Base-by-base conservation (phyloP, 2,329 filamentous ascomycete genomes). In the Ophiognomonia clavigignenti-juglandacearum region DNA sequence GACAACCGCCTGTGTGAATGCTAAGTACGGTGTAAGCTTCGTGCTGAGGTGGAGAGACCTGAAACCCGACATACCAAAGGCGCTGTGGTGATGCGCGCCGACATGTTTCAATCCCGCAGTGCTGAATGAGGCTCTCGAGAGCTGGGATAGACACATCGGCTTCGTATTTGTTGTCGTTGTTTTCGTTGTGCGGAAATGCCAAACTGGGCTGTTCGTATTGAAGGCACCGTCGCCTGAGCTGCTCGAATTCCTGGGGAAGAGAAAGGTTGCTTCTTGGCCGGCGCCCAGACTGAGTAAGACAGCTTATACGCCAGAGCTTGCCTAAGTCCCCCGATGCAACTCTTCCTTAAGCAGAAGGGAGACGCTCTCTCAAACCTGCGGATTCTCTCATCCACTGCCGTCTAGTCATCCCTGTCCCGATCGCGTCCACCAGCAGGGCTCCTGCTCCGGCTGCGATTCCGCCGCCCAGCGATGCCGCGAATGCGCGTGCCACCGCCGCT, bases 391-490 rank as follows among this genome's bases (percentile, higher is more conserved):
- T 10, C 24, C 6, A 10, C 24, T 26, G 6, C 6, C 27, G 34
- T 43, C 22, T 37, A 43, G 11, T 44, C 51, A 16, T 53, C 48
- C n/a, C 45, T 36, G 40, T 36, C 51, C 43, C 52, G 46, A 26
- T 53, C 53, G 48, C 51, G 53, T 23, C 48, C 53, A 9, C 56
- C 65, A 5, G 61, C 69, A 3, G 73, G 74, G 49, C 73, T 77
- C 36, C 71, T 64, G 56, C 74, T 77, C 18, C 68, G 65, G 44
- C 69, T 72, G 38, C 76, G 68, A 53, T 72, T 74, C 46, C 76
- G 59, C 31, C 70, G 34, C 31, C 29, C 68, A 51, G 70, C 58
- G 10, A 61, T 54, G 13, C 61, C 56, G 3, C 63, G 58, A 23
- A 64, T 63, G 9, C 65, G 59, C 41, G 63, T 64, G 36, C 65